Base-by-base conservation (phyloP, 768 basidiomycete genomes). In the Hemileccinum impolitum region DNA sequence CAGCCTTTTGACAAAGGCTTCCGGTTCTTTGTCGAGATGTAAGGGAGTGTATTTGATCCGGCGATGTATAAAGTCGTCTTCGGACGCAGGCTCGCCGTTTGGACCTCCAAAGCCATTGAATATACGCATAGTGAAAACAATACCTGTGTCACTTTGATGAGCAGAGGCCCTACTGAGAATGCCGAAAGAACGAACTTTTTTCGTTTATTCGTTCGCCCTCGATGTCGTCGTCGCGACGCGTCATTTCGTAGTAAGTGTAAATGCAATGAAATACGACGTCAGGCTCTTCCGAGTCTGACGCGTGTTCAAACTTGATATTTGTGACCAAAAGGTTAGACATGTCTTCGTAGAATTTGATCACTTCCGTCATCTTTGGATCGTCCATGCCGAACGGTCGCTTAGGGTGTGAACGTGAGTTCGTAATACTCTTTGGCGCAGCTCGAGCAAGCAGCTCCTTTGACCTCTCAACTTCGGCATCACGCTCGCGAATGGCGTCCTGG, bases 261-360 rank as follows among this genome's bases (percentile, higher is more conserved):
- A 89, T 66, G 63, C 90, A 94, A 52, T 84, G 75, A 13, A 72
- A 66, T 70, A 81, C 76, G 48, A 90, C 81, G 15, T 89, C 85
- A 8, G 55, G 43, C 35, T 67, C 65, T 39, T 60, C 58, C 11
- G 55, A 61, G 49, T 45, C 45, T 32, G 53, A 21, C 34, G 44
- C 17, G 31, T 49, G 65, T 66, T 73, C 74, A 45, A 74, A 65
- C 59, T 82, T 84, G 63, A 90, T 57, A 44, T 73, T 78, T 3
- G 79, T 73, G 19, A 94, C 76, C 34, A 90, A 73, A 19, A 94
- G 70, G 57, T 92, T 90, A 1, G 90, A 91, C 54, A 91, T 67
- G 59, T 94, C 90, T 65, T 94, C 90, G 63, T 95, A 95, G 52
- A 94, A 79, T 43, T 74, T 75, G 57, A 92, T 75, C 37, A 85